A percentile compares a stretch with the other conserved stretches of the same genome.
These are phyloP conservation scores for Botrytis fragariae DNA, from an alignment of 2,329 filamentous ascomycete species.

Conservation along the genomic window DNA sequence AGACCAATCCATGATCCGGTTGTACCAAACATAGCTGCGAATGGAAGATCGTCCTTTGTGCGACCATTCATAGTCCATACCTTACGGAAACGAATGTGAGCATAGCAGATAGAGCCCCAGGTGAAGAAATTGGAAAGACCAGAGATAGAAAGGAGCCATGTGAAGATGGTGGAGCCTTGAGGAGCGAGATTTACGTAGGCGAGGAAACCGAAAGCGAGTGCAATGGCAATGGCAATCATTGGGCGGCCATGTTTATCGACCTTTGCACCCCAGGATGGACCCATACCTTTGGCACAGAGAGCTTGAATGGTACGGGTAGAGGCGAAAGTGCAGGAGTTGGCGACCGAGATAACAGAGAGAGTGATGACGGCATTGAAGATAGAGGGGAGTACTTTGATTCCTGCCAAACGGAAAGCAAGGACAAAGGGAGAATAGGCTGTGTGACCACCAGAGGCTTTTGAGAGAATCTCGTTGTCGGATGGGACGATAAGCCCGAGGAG, in stretches of 20 bases:
- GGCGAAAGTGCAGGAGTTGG: slow-evolving; percentile 89
- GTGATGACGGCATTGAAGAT: slow-evolving; percentile 95
- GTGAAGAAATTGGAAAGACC: slow-evolving; percentile 73
- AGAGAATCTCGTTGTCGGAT: slow-evolving; percentile 63
- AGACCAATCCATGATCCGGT: slow-evolving; percentile 69
- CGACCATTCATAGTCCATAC: slow-evolving; percentile 61
- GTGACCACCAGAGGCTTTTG: slow-evolving; percentile 60
- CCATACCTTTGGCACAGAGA: slow-evolving; percentile 82
- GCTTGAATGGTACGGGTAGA: slow-evolving; percentile 87
- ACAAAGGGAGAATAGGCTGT: slow-evolving; percentile 81
- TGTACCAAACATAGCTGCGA: slow-evolving; percentile 52
- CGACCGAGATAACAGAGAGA: slow-evolving; percentile 83
- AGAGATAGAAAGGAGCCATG: slow-evolving; percentile 70
- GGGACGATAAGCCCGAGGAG: slow-evolving; percentile 81
- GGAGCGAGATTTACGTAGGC: slow-evolving; percentile 60
- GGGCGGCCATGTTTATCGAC: slow-evolving; percentile 80
- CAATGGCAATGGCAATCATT: slow-evolving; percentile 50
- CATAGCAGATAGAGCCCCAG: slow-evolving; percentile 66
- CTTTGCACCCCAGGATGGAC: slow-evolving; percentile 72
- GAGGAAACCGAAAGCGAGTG: slow-evolving; percentile 56
- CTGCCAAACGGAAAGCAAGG: slow-evolving; percentile 82
- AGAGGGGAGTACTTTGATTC: slow-evolving; percentile 76
- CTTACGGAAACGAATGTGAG: slow-evolving; percentile 64
- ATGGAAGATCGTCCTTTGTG: slow-evolving; percentile 48
- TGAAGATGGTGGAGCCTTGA: slow-evolving; percentile 60